These are phyloP conservation scores for Paraphoma chrysanthemicola DNA, from an alignment of 2,329 filamentous ascomycete species.

Conservation along the genomic window DNA sequence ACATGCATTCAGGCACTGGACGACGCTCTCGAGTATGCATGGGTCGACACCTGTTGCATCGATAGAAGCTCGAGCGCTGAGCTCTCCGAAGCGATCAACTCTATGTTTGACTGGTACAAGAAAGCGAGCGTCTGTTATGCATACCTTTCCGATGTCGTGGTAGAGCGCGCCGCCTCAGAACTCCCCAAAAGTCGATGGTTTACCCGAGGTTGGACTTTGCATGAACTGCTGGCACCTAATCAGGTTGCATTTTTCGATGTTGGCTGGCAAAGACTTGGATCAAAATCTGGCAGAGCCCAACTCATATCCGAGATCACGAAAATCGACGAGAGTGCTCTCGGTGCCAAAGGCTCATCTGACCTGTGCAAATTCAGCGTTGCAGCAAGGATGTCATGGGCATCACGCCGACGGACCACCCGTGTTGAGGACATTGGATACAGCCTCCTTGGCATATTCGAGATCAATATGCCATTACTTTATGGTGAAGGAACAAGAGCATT, in stretches of 20 bases:
- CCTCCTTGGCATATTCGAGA: slow-evolving; percentile 38
- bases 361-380: slow-evolving; percentile 7
- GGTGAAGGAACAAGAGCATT: slow-evolving; percentile 37
- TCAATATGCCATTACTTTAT: slow-evolving; percentile 41
- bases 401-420: slow-evolving; percentile 16
- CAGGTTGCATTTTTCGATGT: slow-evolving; percentile 3
- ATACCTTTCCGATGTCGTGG: slow-evolving; percentile 5
- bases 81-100: neutral
- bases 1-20: slow-evolving; percentile 8
- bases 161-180: neutral
- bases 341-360: neutral
- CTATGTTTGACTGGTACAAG: slow-evolving; percentile 8
- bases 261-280: neutral
- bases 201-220: slow-evolving; percentile 6
- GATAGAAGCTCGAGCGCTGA: neutral
- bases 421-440: slow-evolving; percentile 40
- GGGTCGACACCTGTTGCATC: slow-evolving; percentile 19
- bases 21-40: slow-evolving; percentile 9
- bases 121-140: slow-evolving; percentile 1
- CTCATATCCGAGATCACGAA: slow-evolving; percentile 2
- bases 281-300: neutral
- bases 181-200: slow-evolving; percentile 2
- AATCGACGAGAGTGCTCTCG: neutral
- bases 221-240: slow-evolving; percentile 7
- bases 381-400: slow-evolving; percentile 24